Base-by-base conservation (phyloP, 2,329 filamentous ascomycete genomes). In the Gyromitra esculenta region DNA sequence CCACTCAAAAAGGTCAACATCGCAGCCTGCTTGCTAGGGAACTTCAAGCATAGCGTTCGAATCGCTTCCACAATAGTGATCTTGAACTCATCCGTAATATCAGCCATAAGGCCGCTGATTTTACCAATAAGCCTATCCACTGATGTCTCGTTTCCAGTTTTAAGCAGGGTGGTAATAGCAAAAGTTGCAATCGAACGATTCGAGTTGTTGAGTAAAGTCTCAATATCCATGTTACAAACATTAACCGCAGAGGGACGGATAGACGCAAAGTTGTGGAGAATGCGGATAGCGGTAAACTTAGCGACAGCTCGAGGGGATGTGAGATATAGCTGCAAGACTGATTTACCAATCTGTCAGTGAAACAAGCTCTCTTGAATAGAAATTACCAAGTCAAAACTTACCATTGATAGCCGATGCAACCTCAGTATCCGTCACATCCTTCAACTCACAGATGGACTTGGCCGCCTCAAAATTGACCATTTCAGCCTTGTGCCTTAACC, bases 21-120 rank as follows among this genome's bases (percentile, higher is more conserved):
- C 78, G 94, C 94, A 60, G 95, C 95, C 85, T 99, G 96, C 86
- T 99, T 99, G 86, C 89, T 94, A 43, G 96, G 96, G 86, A 99
- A 99, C 85, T 99, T 99, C 81, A 99, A 87, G 83, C 95, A 98
- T 52, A 99, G 86, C 2, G 96, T 98, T 77, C 96, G 92, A 82
- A 99, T 97, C 54, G 96, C 96, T 84, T 99, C 96, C 56, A 99
- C 95, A 82, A 99, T 97, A n/a, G 96, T 99, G 80, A 99, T 97
- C 87, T 98, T 99, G 88, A 99, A 99, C 84, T 99, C 96, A 82
- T 99, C 96, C 5, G 95, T 97, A 80, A 98, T 98, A 84, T 98
- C 96, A 3, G 94, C 93, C 96, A 99, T 98, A 86, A 99, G 97
- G 50, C 92, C 91, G 31, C 93, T 94, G 78, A 99, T 98, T 84